These are phyloP conservation scores for Fusarium neocosmosporiellum DNA, from an alignment of 2,329 filamentous ascomycete genomes.

Conservation along the genomic window DNA sequence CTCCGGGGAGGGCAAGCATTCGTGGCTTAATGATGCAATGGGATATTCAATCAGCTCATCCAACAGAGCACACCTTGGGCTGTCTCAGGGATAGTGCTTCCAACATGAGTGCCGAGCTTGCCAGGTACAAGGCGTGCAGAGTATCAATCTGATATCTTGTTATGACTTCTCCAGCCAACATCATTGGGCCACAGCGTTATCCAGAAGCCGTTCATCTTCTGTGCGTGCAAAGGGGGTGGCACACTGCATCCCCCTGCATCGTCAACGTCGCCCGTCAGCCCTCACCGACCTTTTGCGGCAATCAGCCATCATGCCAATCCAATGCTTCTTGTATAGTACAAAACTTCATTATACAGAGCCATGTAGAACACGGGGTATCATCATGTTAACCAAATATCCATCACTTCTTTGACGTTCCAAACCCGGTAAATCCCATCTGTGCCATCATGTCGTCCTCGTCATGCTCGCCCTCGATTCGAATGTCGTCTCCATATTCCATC, in stretches of 20 bases:
- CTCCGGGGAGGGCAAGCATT: not conserved
- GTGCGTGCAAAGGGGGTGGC: not conserved
- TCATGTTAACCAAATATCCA: constrained; percentile 27
- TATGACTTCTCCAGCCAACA: not conserved
- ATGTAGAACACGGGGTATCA: constrained; percentile 46
- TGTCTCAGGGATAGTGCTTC: not conserved
- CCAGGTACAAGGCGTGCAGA: not conserved
- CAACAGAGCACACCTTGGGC: not conserved
- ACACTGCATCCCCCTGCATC: not conserved
- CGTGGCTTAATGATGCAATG: not conserved
- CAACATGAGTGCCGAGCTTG: not conserved
- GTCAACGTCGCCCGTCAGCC: not conserved
- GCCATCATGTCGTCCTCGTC: constrained; percentile 79
- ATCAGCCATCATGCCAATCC: not conserved
- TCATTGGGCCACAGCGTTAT: not conserved
- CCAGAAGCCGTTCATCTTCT: not conserved
- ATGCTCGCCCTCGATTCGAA: constrained; percentile 75
- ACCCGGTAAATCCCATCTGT: constrained; percentile 73
- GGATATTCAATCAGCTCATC: not conserved
- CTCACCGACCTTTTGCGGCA: constrained; percentile 2
- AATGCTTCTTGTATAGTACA: not conserved
- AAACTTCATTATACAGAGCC: constrained; percentile 18
- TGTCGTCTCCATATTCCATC: constrained; percentile 72
- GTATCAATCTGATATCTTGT: not conserved
- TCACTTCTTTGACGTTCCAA: constrained; percentile 68